Conservation (phyloP, 148 eudicot species). For the Spergularia marina region DNA sequence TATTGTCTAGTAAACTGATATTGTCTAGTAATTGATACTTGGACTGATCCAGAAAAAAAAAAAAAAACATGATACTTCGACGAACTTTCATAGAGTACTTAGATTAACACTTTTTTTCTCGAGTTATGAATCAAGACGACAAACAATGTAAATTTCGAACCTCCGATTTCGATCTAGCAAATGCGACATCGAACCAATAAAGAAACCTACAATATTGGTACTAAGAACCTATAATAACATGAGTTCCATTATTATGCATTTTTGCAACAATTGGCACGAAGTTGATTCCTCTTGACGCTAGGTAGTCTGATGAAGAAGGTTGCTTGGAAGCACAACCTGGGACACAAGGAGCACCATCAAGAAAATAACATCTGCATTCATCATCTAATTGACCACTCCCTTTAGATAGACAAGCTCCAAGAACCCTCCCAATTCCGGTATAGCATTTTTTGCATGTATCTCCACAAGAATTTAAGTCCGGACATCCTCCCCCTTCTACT, state of each 20-base stretch:
- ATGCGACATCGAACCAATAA: no score
- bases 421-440: not conserved
- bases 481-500: constrained; percentile 11
- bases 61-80: no score
- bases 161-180: no score
- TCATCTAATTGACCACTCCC: constrained; percentile 16
- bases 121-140: no score
- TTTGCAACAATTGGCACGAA: not conserved
- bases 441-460: not conserved
- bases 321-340: constrained; percentile 8
- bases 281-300: not conserved
- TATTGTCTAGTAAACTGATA: no score
- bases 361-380: constrained; percentile 13
- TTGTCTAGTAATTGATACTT: no score
- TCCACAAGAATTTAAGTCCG: constrained; percentile 4
- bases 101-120: no score
- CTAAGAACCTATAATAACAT: not conserved
- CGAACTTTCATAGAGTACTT: no score
- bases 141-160: no score
- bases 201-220: no score
- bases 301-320: not conserved
- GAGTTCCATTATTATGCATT: constrained; percentile 15
- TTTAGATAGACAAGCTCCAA: constrained; percentile 15
- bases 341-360: constrained; percentile 13
- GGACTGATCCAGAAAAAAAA: no score